These are phyloP conservation scores for Viola pubescens DNA, from an alignment of 441 rosid genomes.

Conservation along the genomic window DNA sequence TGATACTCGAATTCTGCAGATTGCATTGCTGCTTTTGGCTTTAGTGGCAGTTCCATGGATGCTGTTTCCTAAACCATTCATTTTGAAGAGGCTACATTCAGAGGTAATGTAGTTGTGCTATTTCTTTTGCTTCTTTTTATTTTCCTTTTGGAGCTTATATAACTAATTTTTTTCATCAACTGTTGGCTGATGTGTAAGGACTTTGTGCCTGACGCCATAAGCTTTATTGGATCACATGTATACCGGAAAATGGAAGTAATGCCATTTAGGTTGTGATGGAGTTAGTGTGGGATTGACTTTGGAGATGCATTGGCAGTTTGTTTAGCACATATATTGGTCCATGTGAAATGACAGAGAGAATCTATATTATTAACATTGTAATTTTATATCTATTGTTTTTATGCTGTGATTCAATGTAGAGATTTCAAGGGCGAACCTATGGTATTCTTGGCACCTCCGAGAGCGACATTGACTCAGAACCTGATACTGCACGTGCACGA, in stretches of 20 bases:
- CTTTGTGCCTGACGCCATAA: no score
- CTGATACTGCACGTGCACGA: slow-evolving; percentile 86
- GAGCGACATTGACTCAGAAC: slow-evolving; percentile 66
- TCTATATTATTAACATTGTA: background rate
- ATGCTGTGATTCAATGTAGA: slow-evolving; percentile 29
- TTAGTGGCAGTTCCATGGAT: slow-evolving; percentile 94
- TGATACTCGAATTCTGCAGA: slow-evolving; percentile 48
- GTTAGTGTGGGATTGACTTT: no score
- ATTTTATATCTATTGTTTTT: slow-evolving; percentile 3
- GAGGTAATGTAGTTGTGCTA: slow-evolving; percentile 45
- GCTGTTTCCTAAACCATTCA: slow-evolving; percentile 97
- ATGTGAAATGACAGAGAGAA: no score
- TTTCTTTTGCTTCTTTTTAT: background rate
- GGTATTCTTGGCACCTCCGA: slow-evolving; percentile 83
- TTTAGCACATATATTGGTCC: no score
- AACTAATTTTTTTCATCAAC: background rate
- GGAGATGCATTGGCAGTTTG: no score
- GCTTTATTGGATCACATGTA: no score
- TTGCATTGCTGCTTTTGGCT: slow-evolving; percentile 71
- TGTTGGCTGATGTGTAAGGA: background rate
- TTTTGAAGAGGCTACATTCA: slow-evolving; percentile 73
- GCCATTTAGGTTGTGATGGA: no score
- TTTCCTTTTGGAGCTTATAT: background rate
- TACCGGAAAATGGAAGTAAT: no score
- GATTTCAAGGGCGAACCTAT: slow-evolving; percentile 93